A percentile compares a stretch with the other conserved stretches of the same genome.
Conservation (phyloP, 2,329 filamentous ascomycete species). For the Pochonia chlamydosporia region DNA sequence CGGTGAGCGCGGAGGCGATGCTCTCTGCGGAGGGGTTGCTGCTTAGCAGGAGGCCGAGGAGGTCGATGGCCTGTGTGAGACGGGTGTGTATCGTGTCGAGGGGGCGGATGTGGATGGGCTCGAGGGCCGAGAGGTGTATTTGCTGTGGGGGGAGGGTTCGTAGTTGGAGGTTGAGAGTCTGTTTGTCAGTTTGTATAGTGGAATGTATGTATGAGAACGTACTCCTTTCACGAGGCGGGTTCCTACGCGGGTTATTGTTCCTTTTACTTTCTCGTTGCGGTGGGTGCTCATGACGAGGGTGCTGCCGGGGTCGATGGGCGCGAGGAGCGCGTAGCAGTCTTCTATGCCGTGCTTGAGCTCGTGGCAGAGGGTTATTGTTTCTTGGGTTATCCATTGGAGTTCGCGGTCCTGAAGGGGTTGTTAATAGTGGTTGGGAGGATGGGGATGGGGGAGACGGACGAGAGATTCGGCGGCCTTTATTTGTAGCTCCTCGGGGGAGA, state of each 20-base stretch:
- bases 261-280: slow-evolving; percentile 85
- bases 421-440: neutral
- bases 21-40: slow-evolving; percentile 48
- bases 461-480: slow-evolving; percentile 42
- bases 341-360: slow-evolving; percentile 63
- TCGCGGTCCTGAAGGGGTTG: slow-evolving; percentile 40
- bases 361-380: slow-evolving; percentile 41
- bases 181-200: slow-evolving; percentile 7
- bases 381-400: slow-evolving; percentile 47
- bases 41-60: slow-evolving; percentile 70
- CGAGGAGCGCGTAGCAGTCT: slow-evolving; percentile 82
- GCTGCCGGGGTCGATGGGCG: slow-evolving; percentile 76
- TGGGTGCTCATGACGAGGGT: slow-evolving; percentile 86
- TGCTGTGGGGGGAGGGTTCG: slow-evolving; percentile 55
- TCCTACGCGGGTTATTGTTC: slow-evolving; percentile 83
- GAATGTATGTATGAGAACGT: too few relatives aligned
- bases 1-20: slow-evolving; percentile 48
- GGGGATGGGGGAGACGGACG: slow-evolving; percentile 30
- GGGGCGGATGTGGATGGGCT: slow-evolving; percentile 58
- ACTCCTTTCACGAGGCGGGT: slow-evolving; percentile 89
- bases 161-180: slow-evolving; percentile 74
- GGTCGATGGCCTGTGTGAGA: slow-evolving; percentile 76
- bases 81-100: slow-evolving; percentile 68
- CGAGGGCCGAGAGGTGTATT: slow-evolving; percentile 40
- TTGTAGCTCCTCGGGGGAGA: slow-evolving; percentile 45